These are phyloP conservation scores for Ambrosia artemisiifolia DNA, from an alignment of 129 eudicot genomes.

Conservation along the genomic window DNA sequence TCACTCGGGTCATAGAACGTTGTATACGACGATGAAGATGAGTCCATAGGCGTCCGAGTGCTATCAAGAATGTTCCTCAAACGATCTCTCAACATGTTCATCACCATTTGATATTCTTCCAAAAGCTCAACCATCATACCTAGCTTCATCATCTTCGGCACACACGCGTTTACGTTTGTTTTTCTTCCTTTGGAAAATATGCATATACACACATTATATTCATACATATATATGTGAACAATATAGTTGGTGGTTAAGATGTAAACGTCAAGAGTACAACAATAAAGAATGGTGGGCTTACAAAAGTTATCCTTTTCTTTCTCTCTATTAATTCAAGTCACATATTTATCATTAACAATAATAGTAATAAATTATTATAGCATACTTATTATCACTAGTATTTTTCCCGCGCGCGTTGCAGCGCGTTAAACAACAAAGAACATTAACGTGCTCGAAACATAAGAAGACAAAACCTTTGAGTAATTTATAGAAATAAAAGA, in stretches of 20 bases:
- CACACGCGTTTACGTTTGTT: slow-evolving; percentile 10
- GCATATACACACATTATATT: background rate
- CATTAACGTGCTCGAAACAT: too few species aligned
- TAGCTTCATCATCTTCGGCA: slow-evolving; percentile 31
- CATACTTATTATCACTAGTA: background rate
- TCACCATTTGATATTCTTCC: slow-evolving; percentile 32
- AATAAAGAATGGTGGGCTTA: slow-evolving; percentile 27
- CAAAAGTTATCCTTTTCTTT: slow-evolving; percentile 10
- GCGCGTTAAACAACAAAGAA: too few species aligned
- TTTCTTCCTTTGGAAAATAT: slow-evolving; percentile 2
- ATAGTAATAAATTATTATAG: background rate
- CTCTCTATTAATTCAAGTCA: background rate
- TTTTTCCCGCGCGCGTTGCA: too few species aligned
- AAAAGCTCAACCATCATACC: slow-evolving; percentile 33
- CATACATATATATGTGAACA: background rate
- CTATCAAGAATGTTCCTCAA: slow-evolving; percentile 15
- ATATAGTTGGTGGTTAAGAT: slow-evolving; percentile 28
- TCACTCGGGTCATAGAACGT: background rate
- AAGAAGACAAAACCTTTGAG: too few species aligned
- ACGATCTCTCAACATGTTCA: slow-evolving; percentile 21
- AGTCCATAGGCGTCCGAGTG: background rate
- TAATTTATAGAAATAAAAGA: too few species aligned
- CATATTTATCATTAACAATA: background rate
- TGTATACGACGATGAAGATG: background rate
- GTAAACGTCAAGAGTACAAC: slow-evolving; percentile 28